These are phyloP conservation scores for Tricholoma saponaceum DNA, from an alignment of 768 basidiomycete genomes.

Conservation along the genomic window DNA sequence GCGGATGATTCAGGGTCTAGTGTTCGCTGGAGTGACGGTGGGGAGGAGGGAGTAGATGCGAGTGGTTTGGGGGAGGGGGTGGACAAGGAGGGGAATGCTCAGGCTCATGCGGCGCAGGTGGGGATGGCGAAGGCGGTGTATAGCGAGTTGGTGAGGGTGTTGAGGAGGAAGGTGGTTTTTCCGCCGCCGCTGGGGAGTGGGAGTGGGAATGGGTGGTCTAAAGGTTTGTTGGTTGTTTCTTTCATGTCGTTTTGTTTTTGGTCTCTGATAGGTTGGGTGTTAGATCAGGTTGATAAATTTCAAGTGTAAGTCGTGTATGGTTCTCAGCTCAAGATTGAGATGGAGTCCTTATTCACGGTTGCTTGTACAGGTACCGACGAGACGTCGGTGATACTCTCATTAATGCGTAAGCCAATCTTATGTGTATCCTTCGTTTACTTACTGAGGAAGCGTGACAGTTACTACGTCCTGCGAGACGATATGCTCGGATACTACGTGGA, in stretches of 20 bases:
- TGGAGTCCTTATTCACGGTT: not conserved
- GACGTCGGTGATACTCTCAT: constrained; percentile 87
- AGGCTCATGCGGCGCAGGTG: constrained; percentile 28
- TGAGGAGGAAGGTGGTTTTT: constrained; percentile 69
- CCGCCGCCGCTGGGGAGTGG: constrained; percentile 32
- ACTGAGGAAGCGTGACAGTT: constrained; percentile 38
- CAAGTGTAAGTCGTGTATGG: constrained; percentile 50
- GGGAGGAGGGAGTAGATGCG: constrained; percentile 23
- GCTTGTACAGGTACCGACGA: constrained; percentile 60
- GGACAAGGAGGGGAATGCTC: constrained; percentile 19
- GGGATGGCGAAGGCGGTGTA: constrained; percentile 73
- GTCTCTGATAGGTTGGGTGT: constrained; percentile 8
- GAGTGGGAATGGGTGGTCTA: constrained; percentile 47
- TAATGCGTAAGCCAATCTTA: constrained; percentile 60
- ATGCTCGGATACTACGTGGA: constrained; percentile 72
- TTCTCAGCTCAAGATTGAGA: not conserved
- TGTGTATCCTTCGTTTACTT: not conserved
- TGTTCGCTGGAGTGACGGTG: constrained; percentile 22
- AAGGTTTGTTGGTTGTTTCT: constrained; percentile 44
- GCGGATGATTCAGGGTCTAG: not conserved
- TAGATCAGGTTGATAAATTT: constrained; percentile 79
- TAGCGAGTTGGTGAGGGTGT: constrained; percentile 64
- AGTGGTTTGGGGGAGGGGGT: constrained; percentile 7
- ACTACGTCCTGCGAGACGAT: constrained; percentile 81
- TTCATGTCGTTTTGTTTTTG: not conserved